phyloP scores from a whole-genome alignment of 176 grass and related monocot species.

The Canna indica region DNA sequence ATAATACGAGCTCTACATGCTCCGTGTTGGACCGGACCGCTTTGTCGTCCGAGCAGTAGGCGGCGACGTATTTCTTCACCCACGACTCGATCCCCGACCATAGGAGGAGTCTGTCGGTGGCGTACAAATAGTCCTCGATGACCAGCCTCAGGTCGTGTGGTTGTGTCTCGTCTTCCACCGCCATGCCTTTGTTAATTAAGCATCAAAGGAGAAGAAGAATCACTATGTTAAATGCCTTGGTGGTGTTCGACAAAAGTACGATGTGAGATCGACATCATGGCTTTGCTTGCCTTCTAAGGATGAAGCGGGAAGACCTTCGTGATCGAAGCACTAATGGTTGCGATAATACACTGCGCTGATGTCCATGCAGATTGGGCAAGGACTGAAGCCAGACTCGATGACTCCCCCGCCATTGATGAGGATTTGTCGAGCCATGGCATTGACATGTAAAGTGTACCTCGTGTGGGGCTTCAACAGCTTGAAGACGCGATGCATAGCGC shows the following conservation, averaged over 20 bases:
- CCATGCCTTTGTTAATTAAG: slow-evolving; percentile 53
- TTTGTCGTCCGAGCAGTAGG: slow-evolving; percentile 47
- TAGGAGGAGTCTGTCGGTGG: slow-evolving; percentile 66
- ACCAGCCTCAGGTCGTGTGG: slow-evolving; percentile 63
- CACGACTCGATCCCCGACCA: slow-evolving; percentile 68
- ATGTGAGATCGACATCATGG: too few relatives aligned
- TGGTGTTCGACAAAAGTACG: not conserved
- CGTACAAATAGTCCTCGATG: slow-evolving; percentile 95
- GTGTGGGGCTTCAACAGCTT: slow-evolving; percentile 93
- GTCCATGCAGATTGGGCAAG: slow-evolving; percentile 59
- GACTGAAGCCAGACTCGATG: slow-evolving; percentile 86
- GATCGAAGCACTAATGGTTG: slow-evolving; percentile 66
- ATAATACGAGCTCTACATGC: slow-evolving; percentile 72
- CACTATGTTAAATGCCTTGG: not conserved
- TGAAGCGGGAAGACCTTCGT: slow-evolving; percentile 78
- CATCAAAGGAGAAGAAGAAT: not conserved
- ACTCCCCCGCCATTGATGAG: slow-evolving; percentile 85
- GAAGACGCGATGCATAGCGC: slow-evolving; percentile 82
- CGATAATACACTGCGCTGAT: slow-evolving; percentile 62
- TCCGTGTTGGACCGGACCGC: slow-evolving; percentile 49
- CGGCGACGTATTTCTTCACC: slow-evolving; percentile 46
- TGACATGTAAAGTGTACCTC: slow-evolving; percentile 83
- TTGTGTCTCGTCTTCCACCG: slow-evolving; percentile 60
- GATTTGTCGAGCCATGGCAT: slow-evolving; percentile 83
- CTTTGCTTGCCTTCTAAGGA: slow-evolving; percentile 53